Conservation (phyloP, 2,329 filamentous ascomycete genomes). For the Mariannaea sp. region DNA sequence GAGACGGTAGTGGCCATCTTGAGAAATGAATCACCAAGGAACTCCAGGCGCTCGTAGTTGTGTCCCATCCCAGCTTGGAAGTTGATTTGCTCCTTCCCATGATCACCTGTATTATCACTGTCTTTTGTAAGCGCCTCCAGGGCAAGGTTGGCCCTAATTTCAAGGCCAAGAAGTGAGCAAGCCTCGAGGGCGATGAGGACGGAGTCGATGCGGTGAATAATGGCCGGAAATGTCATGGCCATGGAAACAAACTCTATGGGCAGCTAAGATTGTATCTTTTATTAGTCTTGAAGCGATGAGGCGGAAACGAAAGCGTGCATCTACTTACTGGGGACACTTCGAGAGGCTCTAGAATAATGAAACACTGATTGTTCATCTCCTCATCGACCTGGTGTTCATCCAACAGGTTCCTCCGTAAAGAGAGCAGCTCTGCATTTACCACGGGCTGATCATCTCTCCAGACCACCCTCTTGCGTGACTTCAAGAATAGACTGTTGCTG, state of each 20-base stretch:
- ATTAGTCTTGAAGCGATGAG: neutral
- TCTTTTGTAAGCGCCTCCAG: conserved; percentile 94
- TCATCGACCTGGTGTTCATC: conserved; percentile 66
- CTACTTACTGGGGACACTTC: conserved; percentile 72
- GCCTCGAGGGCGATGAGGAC: conserved; percentile 81
- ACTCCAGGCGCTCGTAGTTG: conserved; percentile 94
- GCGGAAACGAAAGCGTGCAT: neutral
- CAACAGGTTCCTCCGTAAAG: conserved; percentile 81
- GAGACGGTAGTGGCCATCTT: conserved; percentile 96
- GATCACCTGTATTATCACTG: conserved; percentile 80
- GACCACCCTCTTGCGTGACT: conserved; percentile 52
- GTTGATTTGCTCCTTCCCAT: conserved; percentile 68
- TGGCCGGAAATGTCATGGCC: conserved; percentile 77
- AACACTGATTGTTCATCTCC: conserved; percentile 56
- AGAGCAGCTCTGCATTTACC: conserved; percentile 72
- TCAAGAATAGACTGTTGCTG: conserved; percentile 75
- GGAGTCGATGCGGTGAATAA: conserved; percentile 82
- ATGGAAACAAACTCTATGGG: conserved; percentile 72
- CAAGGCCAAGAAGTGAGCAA: conserved; percentile 66
- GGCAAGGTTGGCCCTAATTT: conserved; percentile 70
- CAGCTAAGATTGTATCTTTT: conserved; percentile 56
- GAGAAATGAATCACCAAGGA: conserved; percentile 89
- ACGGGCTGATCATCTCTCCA: conserved; percentile 80
- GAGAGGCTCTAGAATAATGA: conserved; percentile 77
- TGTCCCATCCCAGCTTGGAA: conserved; percentile 86